These are phyloP conservation scores for Nemania serpens DNA, from an alignment of 2,329 filamentous ascomycete species.

Conservation along the genomic window DNA sequence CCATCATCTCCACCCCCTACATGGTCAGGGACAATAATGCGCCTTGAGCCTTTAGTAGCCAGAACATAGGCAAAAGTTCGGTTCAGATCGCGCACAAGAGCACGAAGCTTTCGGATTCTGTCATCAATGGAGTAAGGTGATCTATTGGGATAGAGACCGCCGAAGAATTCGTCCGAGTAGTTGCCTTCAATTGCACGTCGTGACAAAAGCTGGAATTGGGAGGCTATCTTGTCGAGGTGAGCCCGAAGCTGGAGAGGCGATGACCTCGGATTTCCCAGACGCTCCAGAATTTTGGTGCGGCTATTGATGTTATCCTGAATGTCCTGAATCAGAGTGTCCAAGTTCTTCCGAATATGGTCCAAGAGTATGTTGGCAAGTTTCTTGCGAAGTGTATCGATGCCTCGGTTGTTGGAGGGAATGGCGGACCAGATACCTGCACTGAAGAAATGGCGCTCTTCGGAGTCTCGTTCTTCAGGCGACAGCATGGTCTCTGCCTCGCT, in stretches of 20 bases:
- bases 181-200: conserved; percentile 46
- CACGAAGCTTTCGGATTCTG: conserved; percentile 38
- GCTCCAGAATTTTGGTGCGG: conserved; percentile 26
- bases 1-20: background rate
- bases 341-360: conserved; percentile 38
- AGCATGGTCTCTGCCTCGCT: conserved; percentile 38
- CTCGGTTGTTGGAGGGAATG: conserved; percentile 40
- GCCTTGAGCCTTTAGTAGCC: conserved; percentile 36
- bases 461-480: conserved; percentile 38
- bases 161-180: conserved; percentile 49
- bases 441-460: conserved; percentile 43
- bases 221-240: conserved; percentile 45
- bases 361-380: conserved; percentile 46
- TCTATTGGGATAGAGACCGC: conserved; percentile 28
- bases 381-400: conserved; percentile 43
- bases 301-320: conserved; percentile 33
- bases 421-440: conserved; percentile 36
- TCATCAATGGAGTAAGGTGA: conserved; percentile 21
- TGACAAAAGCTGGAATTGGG: conserved; percentile 45
- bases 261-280: conserved; percentile 36
- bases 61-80: conserved; percentile 39
- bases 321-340: conserved; percentile 36
- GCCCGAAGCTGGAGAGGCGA: conserved; percentile 38
- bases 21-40: conserved; percentile 27
- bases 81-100: conserved; percentile 41